These are phyloP conservation scores for Salicornia ramosissima DNA, from an alignment of 148 eudicot species.

Conservation along the genomic window DNA sequence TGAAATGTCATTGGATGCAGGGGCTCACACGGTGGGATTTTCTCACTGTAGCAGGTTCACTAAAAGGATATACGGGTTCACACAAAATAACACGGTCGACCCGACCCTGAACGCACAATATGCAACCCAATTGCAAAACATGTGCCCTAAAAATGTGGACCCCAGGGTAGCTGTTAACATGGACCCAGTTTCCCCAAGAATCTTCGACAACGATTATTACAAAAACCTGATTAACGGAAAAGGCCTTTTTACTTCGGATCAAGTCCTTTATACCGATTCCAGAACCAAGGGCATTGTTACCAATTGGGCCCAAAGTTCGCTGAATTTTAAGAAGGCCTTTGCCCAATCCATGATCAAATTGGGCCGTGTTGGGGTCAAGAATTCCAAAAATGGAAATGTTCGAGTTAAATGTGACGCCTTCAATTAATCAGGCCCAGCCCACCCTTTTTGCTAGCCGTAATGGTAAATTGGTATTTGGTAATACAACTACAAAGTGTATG, in stretches of 20 bases:
- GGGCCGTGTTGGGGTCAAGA: constrained; percentile 45
- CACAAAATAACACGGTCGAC: constrained; percentile 38
- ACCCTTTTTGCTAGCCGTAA: too few species aligned
- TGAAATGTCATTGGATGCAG: constrained; percentile 25
- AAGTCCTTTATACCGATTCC: constrained; percentile 62
- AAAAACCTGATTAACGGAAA: constrained; percentile 57
- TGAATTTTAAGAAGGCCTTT: constrained; percentile 24
- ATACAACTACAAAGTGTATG: too few species aligned
- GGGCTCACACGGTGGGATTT: constrained; percentile 72
- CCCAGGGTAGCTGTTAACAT: constrained; percentile 63
- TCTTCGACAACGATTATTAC: constrained; percentile 65
- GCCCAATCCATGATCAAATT: constrained; percentile 33
- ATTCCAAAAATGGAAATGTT: constrained; percentile 32
- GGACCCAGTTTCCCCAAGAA: constrained; percentile 63
- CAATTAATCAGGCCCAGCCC: constrained; percentile 11
- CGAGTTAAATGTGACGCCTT: constrained; percentile 36
- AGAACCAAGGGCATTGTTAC: constrained; percentile 52
- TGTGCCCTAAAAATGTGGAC: constrained; percentile 78
- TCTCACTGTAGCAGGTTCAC: constrained; percentile 71
- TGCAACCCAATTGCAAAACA: constrained; percentile 40
- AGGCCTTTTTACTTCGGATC: constrained; percentile 82
- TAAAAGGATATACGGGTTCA: constrained; percentile 66
- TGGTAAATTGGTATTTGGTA: too few species aligned
- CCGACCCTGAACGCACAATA: constrained; percentile 56
- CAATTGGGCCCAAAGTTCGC: constrained; percentile 26